Evolutionary conservation across 2,329 filamentous ascomycete species (phyloP), one percentile per base, ranked within the genome.

Genomic region (Arthroderma uncinatum): DNA sequence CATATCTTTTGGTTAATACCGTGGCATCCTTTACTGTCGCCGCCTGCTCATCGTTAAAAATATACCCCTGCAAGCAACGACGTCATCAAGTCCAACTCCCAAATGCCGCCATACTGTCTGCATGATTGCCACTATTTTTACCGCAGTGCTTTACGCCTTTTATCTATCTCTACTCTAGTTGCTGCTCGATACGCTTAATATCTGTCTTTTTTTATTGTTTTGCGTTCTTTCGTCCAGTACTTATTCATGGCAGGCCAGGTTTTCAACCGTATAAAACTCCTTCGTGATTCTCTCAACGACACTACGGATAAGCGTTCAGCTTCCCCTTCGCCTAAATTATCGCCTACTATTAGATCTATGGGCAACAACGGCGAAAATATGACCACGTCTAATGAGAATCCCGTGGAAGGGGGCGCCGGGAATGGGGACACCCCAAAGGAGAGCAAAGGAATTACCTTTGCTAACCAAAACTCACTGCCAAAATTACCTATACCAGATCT

Each of bases 81-180:
- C 37, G n/a, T 2, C 37, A 14, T n/a, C 5, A 9, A 10, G 7
- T n/a, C 36, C 9, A 10, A 2, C 36, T 2, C 37, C 14, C 37
- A 40, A 19, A 94, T 94, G 88, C 87, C 87, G 78, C 73, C 79
- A 66, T 92, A 89, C 73, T 94, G 78, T 73, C 77, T 88, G 58
- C 85, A 93, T 79, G 87, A 94, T 73, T 94, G 87, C 68, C 89
- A 94, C 71, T 94, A 94, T 76, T 94, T 95, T 76, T 93, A 88
- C 78, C 88, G 88, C 78, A 94, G 85, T 73, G 87, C 88, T 69
- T 77, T 95, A 75, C 88, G 88, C 78, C 85, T 90, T 69, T 78
- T 95, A 65, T 92, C 87, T 68, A 84, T 95, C 66, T 81, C 83
- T 74, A 94, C 87, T 65, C 81, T 77, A 67, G 82, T 95, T 72